phyloP scores from a whole-genome alignment of 2,329 filamentous ascomycete genomes.

The Didymosphaeria variabile region DNA sequence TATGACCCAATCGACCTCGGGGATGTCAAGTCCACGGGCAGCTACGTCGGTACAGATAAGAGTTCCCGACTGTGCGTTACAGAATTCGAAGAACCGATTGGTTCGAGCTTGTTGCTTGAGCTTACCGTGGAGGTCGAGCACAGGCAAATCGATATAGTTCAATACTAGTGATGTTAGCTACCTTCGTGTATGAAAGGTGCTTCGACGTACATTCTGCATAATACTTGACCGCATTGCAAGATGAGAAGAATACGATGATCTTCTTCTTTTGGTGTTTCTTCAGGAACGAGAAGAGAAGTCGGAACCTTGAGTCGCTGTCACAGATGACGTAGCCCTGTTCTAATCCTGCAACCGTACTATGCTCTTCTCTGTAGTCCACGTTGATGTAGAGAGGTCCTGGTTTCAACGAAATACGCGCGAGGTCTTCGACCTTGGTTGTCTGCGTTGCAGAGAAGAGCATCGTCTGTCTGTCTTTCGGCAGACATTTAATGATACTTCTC shows the following conservation, averaged over 20 bases:
- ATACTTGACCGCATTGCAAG: conserved; percentile 94
- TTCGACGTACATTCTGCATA: conserved; percentile 70
- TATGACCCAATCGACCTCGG: conserved; percentile 93
- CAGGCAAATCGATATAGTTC: conserved; percentile 95
- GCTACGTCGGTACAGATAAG: conserved; percentile 97
- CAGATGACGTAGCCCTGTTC: conserved; percentile 97
- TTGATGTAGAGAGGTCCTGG: conserved; percentile 96
- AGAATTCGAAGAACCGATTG: conserved; percentile 98
- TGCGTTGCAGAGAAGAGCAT: conserved; percentile 99
- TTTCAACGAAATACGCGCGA: conserved; percentile 90
- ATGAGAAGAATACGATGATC: conserved; percentile 91
- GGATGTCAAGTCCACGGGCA: conserved; percentile 93
- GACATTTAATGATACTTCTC: conserved; percentile 92
- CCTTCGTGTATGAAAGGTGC: conserved; percentile 64
- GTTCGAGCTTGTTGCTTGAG: conserved; percentile 99
- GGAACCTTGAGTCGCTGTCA: conserved; percentile 91
- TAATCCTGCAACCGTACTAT: conserved; percentile 89
- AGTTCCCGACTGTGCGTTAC: conserved; percentile 82
- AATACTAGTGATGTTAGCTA: conserved; percentile 82
- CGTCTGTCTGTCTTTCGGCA: conserved; percentile 86
- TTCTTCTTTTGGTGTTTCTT: conserved; percentile 95
- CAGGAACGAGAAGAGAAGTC: conserved; percentile 92
- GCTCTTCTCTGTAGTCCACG: conserved; percentile 88
- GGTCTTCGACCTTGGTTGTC: conserved; percentile 97
- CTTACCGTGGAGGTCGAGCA: conserved; percentile 86